Base-by-base conservation (phyloP, 2,329 filamentous ascomycete species). In the Arachnomyces sp. region DNA sequence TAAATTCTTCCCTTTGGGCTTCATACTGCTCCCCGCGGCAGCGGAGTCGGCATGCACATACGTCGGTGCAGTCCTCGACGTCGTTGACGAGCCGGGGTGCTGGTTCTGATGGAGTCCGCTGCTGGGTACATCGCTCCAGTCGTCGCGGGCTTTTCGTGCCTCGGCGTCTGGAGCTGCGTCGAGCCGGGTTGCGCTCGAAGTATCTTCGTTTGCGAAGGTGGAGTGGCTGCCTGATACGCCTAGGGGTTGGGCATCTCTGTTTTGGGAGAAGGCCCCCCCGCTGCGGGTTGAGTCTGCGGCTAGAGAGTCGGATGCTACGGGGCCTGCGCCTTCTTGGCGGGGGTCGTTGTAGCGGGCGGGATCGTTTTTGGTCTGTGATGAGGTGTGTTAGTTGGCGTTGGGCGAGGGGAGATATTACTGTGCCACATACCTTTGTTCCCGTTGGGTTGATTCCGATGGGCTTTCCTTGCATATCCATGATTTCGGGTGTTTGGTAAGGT, bases 271-370 rank as follows among this genome's bases (percentile, higher is more conserved):
- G 9, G 60, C 65, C 48, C 82, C 84, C 42, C 72, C 72, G 15
- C 66, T 50, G 34, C 69, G 65, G 43, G 77, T 63, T 0, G 84
- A 92, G 54, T 90, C 81, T 43, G 78, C 81, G 8, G 86, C 86
- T 4, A 93, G 77, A 5, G 84, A 90, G 61, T 82, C 83, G 11
- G 73, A 67, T 33, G 73, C 65, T 1, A 90, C 72, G 17, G 69
- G 53, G 38, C 86, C 86, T 4, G 81, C 67, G 11, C 71, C 66
- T 59, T 92, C 85, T 12, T 66, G 58, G 43, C 70, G 73, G 18
- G 76, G 73, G 33, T 75, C 68, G 34, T 73, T 61, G 29, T 52
- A 55, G 34, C 66, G 57, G 43, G 58, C 54, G 38, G 71, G 67
- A 54, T 76, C 74, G 34, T 58, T 69, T 34, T 68, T 74, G 44